Conservation (phyloP, 2,329 filamentous ascomycete species). For the Rutstroemia sp. region DNA sequence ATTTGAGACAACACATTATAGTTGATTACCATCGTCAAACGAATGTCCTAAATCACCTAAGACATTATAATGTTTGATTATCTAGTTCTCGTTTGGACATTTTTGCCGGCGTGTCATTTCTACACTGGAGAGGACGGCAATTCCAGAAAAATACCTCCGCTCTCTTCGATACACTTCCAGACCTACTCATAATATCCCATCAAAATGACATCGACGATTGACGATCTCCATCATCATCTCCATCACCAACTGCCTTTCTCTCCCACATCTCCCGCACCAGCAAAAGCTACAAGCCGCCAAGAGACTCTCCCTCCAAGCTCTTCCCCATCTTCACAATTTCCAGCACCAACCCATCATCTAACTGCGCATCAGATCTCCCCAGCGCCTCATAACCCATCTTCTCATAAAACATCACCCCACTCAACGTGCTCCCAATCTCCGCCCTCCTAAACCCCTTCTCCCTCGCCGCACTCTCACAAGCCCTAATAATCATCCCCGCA, state of each 20-base stretch:
- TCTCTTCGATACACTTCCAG: too few species aligned
- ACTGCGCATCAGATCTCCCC: conserved; percentile 7
- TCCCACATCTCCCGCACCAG: neutral
- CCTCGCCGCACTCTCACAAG: conserved; percentile 12
- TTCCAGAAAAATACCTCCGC: too few species aligned
- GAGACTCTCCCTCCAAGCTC: conserved; percentile 1
- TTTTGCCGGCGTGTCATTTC: too few species aligned
- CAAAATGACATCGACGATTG: neutral
- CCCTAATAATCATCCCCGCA: conserved; percentile 8
- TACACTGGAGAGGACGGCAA: too few species aligned
- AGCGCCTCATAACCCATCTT: conserved; percentile 11
- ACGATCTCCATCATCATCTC: too few species aligned
- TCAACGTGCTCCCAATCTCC: conserved; percentile 15
- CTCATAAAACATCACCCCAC: conserved; percentile 14
- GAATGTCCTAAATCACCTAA: too few species aligned
- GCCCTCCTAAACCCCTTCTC: conserved; percentile 12
- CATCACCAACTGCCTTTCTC: too few species aligned
- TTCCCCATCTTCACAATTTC: conserved; percentile 16
- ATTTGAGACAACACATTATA: too few species aligned
- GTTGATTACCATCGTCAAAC: too few species aligned
- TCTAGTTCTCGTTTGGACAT: too few species aligned
- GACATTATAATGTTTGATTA: too few species aligned
- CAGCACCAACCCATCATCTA: conserved; percentile 13
- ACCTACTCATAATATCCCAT: neutral
- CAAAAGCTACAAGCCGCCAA: neutral